phyloP scores from a whole-genome alignment of 768 basidiomycete species.

The Dacryopinax primogenitus region DNA sequence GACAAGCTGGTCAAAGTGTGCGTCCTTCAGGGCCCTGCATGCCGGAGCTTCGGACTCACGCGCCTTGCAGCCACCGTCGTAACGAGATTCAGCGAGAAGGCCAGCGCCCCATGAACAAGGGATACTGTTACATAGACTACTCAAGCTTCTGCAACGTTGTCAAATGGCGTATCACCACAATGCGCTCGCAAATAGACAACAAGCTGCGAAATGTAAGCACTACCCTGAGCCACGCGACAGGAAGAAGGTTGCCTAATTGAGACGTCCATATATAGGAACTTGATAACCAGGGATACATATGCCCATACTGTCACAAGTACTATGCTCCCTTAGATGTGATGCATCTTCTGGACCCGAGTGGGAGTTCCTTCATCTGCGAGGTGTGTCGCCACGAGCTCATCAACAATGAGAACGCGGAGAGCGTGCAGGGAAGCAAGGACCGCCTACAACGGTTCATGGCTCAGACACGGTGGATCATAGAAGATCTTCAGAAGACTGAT shows the following conservation, averaged over 20 bases:
- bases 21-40: constrained; percentile 2
- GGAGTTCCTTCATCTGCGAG: constrained; percentile 67
- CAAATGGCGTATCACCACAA: constrained; percentile 91
- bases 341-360: constrained; percentile 60
- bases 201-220: constrained; percentile 66
- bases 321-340: constrained; percentile 80
- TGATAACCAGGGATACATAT: constrained; percentile 95
- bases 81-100: constrained; percentile 86
- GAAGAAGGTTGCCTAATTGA: not conserved
- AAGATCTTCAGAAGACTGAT: constrained; percentile 81
- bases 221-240: not conserved
- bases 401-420: constrained; percentile 85
- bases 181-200: constrained; percentile 81
- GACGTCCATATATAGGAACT: constrained; percentile 54
- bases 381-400: constrained; percentile 70
- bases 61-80: constrained; percentile 55
- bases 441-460: constrained; percentile 91
- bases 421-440: constrained; percentile 73
- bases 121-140: constrained; percentile 96
- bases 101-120: constrained; percentile 71
- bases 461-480: constrained; percentile 76
- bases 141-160: constrained; percentile 92
- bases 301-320: constrained; percentile 70
- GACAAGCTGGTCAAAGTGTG: constrained; percentile 73
- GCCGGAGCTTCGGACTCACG: not conserved